A percentile compares a stretch with the other conserved stretches of the same genome.
Conservation (phyloP, 192 early-diverging fungal genomes). For the Rhizophagus prolifer region DNA sequence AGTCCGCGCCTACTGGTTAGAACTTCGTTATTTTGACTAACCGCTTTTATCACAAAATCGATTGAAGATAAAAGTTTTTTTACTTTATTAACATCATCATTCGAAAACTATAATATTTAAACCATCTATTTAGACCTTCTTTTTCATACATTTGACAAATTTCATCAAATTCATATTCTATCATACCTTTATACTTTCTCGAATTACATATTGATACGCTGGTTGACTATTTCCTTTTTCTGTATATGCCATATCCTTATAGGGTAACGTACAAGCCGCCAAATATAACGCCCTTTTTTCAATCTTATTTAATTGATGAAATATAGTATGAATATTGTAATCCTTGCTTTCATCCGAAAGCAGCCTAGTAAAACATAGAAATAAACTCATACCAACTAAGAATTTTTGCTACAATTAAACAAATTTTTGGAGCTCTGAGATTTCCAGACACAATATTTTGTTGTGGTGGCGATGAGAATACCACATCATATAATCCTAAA, state of each 20-base stretch:
- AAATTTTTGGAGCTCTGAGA: conserved; percentile 31
- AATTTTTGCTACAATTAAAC: conserved; percentile 40
- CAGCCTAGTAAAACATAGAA: conserved; percentile 28
- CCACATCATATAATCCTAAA: conserved; percentile 45
- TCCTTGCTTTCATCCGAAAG: conserved; percentile 24
- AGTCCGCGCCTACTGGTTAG: background rate
- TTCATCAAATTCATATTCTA: conserved; percentile 3
- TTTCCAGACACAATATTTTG: conserved; percentile 33
- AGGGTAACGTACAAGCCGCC: conserved; percentile 59
- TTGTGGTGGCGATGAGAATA: conserved; percentile 45
- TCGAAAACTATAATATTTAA: background rate
- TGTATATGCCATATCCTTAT: conserved; percentile 37
- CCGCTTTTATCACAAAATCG: conserved; percentile 9
- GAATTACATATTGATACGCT: conserved; percentile 50
- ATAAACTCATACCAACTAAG: conserved; percentile 45
- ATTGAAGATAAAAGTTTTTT: background rate
- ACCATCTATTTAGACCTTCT: background rate
- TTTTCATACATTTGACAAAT: background rate
- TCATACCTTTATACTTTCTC: conserved; percentile 62
- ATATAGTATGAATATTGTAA: conserved; percentile 19
- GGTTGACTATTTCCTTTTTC: conserved; percentile 49
- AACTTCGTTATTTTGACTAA: conserved; percentile 20
- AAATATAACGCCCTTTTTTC: conserved; percentile 52
- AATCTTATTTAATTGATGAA: background rate
- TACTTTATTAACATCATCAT: background rate